Base-by-base conservation (phyloP, 73 alveolate genomes). In the Urostyla sp. region DNA sequence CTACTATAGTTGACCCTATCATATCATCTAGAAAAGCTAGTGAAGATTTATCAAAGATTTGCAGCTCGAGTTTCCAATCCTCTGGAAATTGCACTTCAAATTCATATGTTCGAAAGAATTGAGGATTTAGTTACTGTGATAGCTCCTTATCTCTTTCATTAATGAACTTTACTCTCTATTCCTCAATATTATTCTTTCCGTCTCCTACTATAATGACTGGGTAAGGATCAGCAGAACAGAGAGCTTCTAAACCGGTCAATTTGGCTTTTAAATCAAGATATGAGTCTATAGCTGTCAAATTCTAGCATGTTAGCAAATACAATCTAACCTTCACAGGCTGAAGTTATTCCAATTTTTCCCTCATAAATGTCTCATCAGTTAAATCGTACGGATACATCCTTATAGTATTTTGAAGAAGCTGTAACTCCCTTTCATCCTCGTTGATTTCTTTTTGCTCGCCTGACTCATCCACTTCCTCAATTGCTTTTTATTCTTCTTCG, bases 1-100 rank as follows among this genome's bases (percentile, higher is more conserved):
- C 99, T 16, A 97, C 89, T 67, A 85, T 56, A n/a, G 98, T 95
- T 0, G 96, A 54, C 0, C 99, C 99, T 0, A 97, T 97, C 46
- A 95, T 24, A 36, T 87, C 89, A 80, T 97, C 99, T 5, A 83
- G 21, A 37, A 23, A 75, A 0, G 86, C 34, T 36, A 85, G 32
- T 13, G 90, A 80, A 16, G 90, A 88, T 54, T 90, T 72, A 67
- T 85, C 92, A 53, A 54, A 61, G 26, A 95, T 91, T 36, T 78
- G 78, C 18, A 92, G 45, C 40, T 67, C 86, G 24, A 95, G 60
- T 44, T 86, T 91, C 97, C 97, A 94, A 75, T 94, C 98, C 13
- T 89, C 90, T 1, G 99, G 99, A 52, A 95, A 87, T 36, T 37
- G 84, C 4, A 93, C 97, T 72, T 93, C 97, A 35, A 95, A 60